Conservation (phyloP, 306 rosid species). For the Quercus ilex region DNA sequence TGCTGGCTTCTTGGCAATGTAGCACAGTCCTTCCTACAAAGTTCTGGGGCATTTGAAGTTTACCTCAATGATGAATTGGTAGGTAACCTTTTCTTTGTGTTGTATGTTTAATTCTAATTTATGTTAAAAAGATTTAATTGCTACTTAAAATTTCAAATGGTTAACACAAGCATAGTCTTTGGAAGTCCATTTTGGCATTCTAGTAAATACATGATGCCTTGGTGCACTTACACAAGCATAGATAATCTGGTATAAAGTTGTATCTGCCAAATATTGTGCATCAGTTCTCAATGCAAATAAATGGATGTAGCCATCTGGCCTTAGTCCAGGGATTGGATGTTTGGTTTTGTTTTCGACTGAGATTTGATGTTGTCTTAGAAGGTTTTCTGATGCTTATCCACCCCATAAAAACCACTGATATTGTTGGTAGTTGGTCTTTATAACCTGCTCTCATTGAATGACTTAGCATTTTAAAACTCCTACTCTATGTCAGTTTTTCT, state of each 20-base stretch:
- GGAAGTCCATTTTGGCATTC: not conserved
- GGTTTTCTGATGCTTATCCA: not conserved
- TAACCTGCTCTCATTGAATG: not conserved
- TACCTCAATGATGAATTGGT: conserved; percentile 81
- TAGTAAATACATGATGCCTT: not conserved
- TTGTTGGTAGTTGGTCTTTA: not conserved
- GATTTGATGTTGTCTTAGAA: not conserved
- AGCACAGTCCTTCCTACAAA: conserved; percentile 71
- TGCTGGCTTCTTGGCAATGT: conserved; percentile 89
- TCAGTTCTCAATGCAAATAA: not conserved
- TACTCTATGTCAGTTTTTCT: not conserved
- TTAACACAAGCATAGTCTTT: not conserved
- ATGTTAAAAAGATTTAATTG: not conserved
- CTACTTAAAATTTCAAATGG: not conserved
- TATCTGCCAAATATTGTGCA: not conserved
- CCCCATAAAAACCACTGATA: not conserved
- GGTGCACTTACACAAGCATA: not conserved
- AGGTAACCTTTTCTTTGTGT: conserved; percentile 27
- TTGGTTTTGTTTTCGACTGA: not conserved
- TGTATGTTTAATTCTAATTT: not conserved
- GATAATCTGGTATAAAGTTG: not conserved
- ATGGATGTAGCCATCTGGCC: not conserved
- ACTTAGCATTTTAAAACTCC: not conserved
- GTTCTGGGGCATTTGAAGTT: conserved; percentile 81
- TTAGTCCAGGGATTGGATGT: not conserved